Evolutionary conservation across 495 filamentous ascomycete species (phyloP).

Genomic region (Durotheca rogersii): DNA sequence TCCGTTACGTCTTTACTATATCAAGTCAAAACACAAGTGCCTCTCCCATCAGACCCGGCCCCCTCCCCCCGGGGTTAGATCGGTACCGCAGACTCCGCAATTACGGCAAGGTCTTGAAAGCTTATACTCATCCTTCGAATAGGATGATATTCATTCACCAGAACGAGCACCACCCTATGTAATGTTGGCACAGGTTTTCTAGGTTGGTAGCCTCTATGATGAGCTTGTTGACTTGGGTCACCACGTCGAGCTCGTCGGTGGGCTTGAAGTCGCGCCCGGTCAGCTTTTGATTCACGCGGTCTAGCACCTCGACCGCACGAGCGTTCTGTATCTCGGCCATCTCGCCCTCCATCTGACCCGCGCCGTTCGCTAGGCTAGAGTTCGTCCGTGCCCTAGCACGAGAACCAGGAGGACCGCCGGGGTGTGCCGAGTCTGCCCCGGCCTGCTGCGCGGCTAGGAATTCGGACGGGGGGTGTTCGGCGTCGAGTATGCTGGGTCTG

Average conservation of each 20-base stretch:
- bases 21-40: too few species aligned
- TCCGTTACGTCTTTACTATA: too few species aligned
- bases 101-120: too few species aligned
- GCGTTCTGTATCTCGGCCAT: conserved; percentile 85
- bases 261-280: conserved; percentile 70
- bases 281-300: conserved; percentile 90
- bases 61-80: too few species aligned
- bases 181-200: conserved; percentile 98
- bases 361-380: conserved; percentile 46
- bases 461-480: conserved; percentile 55
- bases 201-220: conserved; percentile 92
- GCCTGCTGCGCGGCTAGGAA: conserved; percentile 47
- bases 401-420: conserved; percentile 52
- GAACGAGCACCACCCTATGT: conserved; percentile 96
- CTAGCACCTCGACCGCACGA: conserved; percentile 85
- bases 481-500: conserved; percentile 70
- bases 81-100: too few species aligned
- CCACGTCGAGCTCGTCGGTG: conserved; percentile 79
- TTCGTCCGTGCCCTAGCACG: conserved; percentile 57
- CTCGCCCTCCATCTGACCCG: conserved; percentile 40
- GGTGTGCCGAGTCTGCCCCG: conserved; percentile 37
- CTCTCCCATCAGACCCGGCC: not conserved
- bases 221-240: conserved; percentile 88
- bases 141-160: conserved; percentile 54
- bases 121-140: too few species aligned